Evolutionary conservation across 768 basidiomycete genomes (phyloP), one percentile per base, ranked within the genome.

Genomic region (Panellus pusillus): DNA sequence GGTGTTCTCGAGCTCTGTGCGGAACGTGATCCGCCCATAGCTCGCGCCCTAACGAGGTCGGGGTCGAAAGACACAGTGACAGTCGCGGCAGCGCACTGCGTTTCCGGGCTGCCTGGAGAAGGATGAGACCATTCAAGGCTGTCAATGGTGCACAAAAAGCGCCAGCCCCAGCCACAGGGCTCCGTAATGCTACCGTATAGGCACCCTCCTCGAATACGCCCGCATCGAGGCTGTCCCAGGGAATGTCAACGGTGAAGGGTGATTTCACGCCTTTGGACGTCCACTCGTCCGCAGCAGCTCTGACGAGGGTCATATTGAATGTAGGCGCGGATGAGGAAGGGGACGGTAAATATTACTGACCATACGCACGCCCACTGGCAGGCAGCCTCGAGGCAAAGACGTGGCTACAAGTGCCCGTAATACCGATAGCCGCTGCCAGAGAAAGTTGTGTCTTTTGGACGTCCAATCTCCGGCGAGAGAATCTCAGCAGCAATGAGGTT

Each of bases 151-250:
- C 48, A 54, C 1, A 24, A 36, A 24, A 58, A 54, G 32, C 48
- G 39, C 57, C 57, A 58, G 1, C 58, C 58, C 49, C 38, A 49
- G 39, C 58, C 58, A 38, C 58, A 60, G 24, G 52, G 27, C 6
- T 20, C 29, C 12, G 50, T 55, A 36, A 24, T 18, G 15, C 19
- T 8, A 24, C 27, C 5, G 43, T 37, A 15, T 31, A n/a, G n/a
- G n/a, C n/a, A n/a, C n/a, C 27, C 15, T 36, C 18, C 8, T 49
- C 47, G 17, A 6, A 6, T 2, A 3, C 24, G 24, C 24, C 24
- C n/a, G n/a, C n/a, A n/a, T n/a, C n/a, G n/a, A n/a, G n/a, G n/a
- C 32, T 35, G 14, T 35, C 32, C 32, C 32, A 35, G 3, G 52
- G 51, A 6, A 52, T 48, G 12, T 35, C 36, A 38, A 58, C 32